phyloP scores from a whole-genome alignment of 306 rosid genomes.

The Casuarina equisetifolia region DNA sequence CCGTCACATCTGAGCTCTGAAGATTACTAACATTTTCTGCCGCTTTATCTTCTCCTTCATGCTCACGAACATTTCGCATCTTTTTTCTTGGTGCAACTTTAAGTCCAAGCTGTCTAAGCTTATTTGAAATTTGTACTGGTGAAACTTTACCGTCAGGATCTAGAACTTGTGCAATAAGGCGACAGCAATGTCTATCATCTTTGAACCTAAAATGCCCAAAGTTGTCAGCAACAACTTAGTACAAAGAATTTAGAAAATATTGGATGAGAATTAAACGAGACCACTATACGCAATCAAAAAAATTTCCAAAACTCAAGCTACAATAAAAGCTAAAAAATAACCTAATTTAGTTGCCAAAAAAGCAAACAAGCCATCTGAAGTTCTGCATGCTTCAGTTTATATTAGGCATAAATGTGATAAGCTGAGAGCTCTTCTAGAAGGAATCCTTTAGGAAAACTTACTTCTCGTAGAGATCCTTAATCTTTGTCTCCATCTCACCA shows the following conservation, averaged over 20 bases:
- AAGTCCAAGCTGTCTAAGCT: slow-evolving; percentile 69
- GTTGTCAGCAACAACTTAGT: slow-evolving; percentile 20
- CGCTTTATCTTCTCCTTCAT: slow-evolving; percentile 34
- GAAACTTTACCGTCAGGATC: slow-evolving; percentile 71
- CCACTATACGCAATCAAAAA: neutral
- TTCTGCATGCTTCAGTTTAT: slow-evolving; percentile 6
- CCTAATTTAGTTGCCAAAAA: slow-evolving; percentile 4
- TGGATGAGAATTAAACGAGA: slow-evolving; percentile 4
- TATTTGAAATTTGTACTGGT: slow-evolving; percentile 64
- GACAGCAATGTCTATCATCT: slow-evolving; percentile 62
- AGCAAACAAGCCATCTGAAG: neutral
- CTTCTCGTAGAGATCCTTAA: slow-evolving; percentile 77
- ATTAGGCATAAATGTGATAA: neutral
- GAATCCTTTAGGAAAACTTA: slow-evolving; percentile 29
- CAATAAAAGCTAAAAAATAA: neutral
- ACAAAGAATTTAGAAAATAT: slow-evolving; percentile 8
- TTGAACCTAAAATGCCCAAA: slow-evolving; percentile 53
- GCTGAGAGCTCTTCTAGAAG: neutral
- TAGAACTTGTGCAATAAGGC: slow-evolving; percentile 62
- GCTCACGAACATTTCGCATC: slow-evolving; percentile 29
- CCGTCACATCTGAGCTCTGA: slow-evolving; percentile 34
- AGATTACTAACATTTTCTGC: slow-evolving; percentile 23
- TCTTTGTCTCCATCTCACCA: slow-evolving; percentile 58
- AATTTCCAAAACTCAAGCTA: slow-evolving; percentile 5
- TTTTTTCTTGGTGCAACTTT: slow-evolving; percentile 49